Base-by-base conservation (phyloP, 495 filamentous ascomycete species). In the Xylaria cubensis region DNA sequence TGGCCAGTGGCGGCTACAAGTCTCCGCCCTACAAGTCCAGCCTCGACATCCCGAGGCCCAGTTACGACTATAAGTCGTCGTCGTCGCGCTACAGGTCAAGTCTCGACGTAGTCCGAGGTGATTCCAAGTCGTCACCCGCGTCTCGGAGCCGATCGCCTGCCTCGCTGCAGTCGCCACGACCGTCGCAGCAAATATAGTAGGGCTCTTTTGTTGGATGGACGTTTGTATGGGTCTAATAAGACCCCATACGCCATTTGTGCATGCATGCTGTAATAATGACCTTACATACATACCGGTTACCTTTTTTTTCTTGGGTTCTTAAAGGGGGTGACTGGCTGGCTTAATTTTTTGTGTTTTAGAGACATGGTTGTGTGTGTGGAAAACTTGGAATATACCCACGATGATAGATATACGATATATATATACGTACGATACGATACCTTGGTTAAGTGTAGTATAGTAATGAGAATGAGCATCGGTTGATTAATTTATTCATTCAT, bases 311-410 rank as follows among this genome's bases (percentile, higher is more conserved):
- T 56, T 29, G 26, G 24, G 21, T 15, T 9, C 4, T 6, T 12
- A 7, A n/a, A 2, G 51, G 51, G 51, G 51, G 10, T 29, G 4
- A 24, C 29, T 24, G 51, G 51, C 7, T 4, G 21, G 3, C 12
- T 59, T 39, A 8, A 8, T 8, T 8, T 1, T 39, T 39, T 39
- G n/a, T 36, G 19, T 29, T 59, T 36, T 34, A 59, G 2, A 61
- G 15, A 61, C 34, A 6, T 19, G 58, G 19, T 29, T 29, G 26
- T 29, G 26, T 29, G 26, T n/a, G 39, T 8, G n/a, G 21, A 61
- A 61, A 39, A 39, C 58, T 61, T 61, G 58, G 58, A 61, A n/a
- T 61, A 61, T 61, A 61, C 58, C 58, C 58, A 9, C 26, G 26
- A 29, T 26, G 58, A 61, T 61, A 61, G 58, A 61, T 61, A 39